Evolutionary conservation across 2,329 filamentous ascomycete genomes (phyloP), one percentile per base, ranked within the genome.

Genomic region (Xylaria sp.): DNA sequence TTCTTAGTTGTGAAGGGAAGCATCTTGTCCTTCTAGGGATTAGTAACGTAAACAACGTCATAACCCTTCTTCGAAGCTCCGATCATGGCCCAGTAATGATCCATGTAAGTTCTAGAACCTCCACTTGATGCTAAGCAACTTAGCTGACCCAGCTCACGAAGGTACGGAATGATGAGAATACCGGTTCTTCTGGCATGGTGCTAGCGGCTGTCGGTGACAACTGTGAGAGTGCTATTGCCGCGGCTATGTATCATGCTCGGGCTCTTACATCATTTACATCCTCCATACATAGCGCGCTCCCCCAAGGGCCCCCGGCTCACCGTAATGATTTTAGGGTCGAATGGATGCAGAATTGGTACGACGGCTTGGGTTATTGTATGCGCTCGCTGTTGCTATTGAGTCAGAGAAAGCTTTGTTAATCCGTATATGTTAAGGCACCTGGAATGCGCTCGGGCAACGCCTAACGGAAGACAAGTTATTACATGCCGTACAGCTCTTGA

Each of bases 281-380:
- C 57, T 73, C 74, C 8, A 71, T 72, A 7, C 76, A 76, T 66
- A 69, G 80, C 57, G 74, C 85, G 67, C 70, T 77, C 59, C 76
- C 78, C 19, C 75, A 76, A 27, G 81, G 87, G 61, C 72, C 83
- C 25, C 75, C 80, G 58, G 75, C 77, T 0, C 68, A 84, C 7
- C 75, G 76, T 15, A 77, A 80, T 25, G 82, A 82, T 4, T 76
- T 88, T 33, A 81, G 82, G 55, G 77, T 82, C 5, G 76, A 87
- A 72, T 97, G 92, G 92, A 79, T 91, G 49, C 87, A 95, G 65
- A 87, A 91, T 61, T 97, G 93, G 93, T 93, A 93, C 72, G 95
- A 98, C 74, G 92, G 93, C 0, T 80, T 99, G 37, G 91, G 93
- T 0, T 99, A 95, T 73, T 99, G 95, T 86, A 74, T 48, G 56